Evolutionary conservation across 768 basidiomycete genomes (phyloP), one percentile per base, ranked within the genome.

Genomic region (Macrocybe gigantea): DNA sequence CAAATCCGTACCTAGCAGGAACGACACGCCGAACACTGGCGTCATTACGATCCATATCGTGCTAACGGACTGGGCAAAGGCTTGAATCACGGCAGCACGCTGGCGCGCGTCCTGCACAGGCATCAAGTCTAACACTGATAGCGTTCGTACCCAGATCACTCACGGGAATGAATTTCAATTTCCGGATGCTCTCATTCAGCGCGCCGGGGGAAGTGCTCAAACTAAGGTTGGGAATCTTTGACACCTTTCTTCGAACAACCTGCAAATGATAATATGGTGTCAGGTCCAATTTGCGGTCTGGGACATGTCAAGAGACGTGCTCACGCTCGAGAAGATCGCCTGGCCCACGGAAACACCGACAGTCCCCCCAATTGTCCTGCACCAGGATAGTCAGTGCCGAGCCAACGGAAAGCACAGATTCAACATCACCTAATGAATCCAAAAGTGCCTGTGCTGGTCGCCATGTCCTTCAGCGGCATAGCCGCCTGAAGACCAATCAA

Each of bases 401-500:
- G 12, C 35, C 38, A 32, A 38, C 40, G 48, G 39, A 12, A 51
- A 39, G 3, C 32, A 42, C 39, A 33, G 29, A 45, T 29, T 30
- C 5, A 13, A 12, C 48, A 65, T 31, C 59, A 82, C 79, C 85
- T 75, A 53, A 92, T 67, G 58, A 93, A 83, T 14, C 78, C 77
- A 57, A 84, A 85, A 0, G 81, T 80, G 1, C 77, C 69, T 0
- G 89, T 89, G 45, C 80, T 81, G 1, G 89, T 89, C 2, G 89
- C 88, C 88, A 92, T 89, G 53, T 92, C 88, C 55, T 81, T 83
- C 11, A 88, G 57, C 0, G 91, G 91, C 89, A 93, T 93, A 1
- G 89, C 83, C 1, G 88, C 87, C 65, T 93, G 90, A 10, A 93
- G 64, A 10, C 74, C 85, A 44, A 90, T 80, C 6, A 89, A 64